Percentiles rank a stretch among this genome's conserved stretches.
phyloP scores from a whole-genome alignment of 768 basidiomycete genomes.

The Vararia minispora region DNA sequence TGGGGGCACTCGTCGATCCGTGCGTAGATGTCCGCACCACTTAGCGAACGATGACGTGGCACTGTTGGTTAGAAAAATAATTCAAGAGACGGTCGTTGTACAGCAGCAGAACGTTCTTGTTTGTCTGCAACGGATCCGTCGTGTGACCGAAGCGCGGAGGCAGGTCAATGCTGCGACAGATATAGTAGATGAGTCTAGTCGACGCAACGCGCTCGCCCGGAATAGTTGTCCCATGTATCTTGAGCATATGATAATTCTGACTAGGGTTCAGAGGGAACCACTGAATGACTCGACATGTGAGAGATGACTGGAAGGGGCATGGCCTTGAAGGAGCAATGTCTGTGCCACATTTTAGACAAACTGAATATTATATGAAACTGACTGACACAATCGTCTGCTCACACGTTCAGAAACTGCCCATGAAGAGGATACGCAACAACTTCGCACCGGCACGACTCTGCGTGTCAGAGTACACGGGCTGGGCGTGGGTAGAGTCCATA shows the following conservation, averaged over 20 bases:
- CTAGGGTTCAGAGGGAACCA: constrained; percentile 11
- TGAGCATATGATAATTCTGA: constrained; percentile 16
- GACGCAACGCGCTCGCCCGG: constrained; percentile 11
- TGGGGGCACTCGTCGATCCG: no score
- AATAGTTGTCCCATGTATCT: constrained; percentile 9
- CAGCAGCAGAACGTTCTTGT: constrained; percentile 21
- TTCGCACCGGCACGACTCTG: constrained; percentile 12
- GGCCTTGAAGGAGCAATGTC: constrained; percentile 1
- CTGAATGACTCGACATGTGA: constrained; percentile 23
- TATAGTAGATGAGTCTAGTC: constrained; percentile 16
- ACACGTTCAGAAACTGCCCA: not conserved
- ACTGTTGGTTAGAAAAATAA: constrained; percentile 20
- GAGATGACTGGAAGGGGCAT: constrained; percentile 11
- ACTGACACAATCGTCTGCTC: constrained; percentile 17
- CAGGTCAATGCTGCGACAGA: constrained; percentile 21
- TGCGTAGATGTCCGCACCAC: no score
- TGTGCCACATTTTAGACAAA: constrained; percentile 4
- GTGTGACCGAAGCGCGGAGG: constrained; percentile 22
- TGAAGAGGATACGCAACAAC: no score
- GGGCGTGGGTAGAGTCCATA: constrained; percentile 22
- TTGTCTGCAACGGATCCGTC: constrained; percentile 21
- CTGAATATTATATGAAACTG: constrained; percentile 18
- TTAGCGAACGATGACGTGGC: constrained; percentile 13
- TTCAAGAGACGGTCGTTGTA: constrained; percentile 22
- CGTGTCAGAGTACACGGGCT: constrained; percentile 19